phyloP scores from a whole-genome alignment of 805 yeast genomes.

The Ogataea ganodermae region DNA sequence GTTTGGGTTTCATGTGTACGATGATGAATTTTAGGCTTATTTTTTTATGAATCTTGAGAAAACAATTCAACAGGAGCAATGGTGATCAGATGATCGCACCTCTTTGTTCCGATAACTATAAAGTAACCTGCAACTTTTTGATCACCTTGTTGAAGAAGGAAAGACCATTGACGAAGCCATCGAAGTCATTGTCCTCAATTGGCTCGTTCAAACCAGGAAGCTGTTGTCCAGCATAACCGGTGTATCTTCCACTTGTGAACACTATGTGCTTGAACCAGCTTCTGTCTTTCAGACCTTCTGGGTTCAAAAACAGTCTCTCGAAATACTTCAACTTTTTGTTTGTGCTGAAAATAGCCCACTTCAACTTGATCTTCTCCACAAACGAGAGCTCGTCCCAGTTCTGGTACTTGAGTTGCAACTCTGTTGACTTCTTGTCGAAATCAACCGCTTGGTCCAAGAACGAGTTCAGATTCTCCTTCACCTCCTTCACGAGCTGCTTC shows the following conservation, averaged over 20 bases:
- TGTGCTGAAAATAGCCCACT: slow-evolving; percentile 27
- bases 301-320: slow-evolving; percentile 49
- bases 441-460: slow-evolving; percentile 26
- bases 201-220: slow-evolving; percentile 59
- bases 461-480: slow-evolving; percentile 29
- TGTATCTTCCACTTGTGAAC: slow-evolving; percentile 60
- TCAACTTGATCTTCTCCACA: slow-evolving; percentile 32
- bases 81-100: too few relatives aligned
- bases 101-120: too few relatives aligned
- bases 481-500: slow-evolving; percentile 31
- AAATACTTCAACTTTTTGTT: slow-evolving; percentile 44
- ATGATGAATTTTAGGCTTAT: background rate
- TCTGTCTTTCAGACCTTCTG: slow-evolving; percentile 51
- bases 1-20: background rate
- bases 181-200: slow-evolving; percentile 46
- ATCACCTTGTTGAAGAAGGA: slow-evolving; percentile 20
- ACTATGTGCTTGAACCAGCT: slow-evolving; percentile 61
- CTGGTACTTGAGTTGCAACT: slow-evolving; percentile 26
- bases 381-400: slow-evolving; percentile 27
- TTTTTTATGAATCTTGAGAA: background rate
- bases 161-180: slow-evolving; percentile 33
- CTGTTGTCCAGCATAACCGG: slow-evolving; percentile 61
- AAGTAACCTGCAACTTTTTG: slow-evolving; percentile 11
- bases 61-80: too few relatives aligned
- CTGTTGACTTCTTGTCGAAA: slow-evolving; percentile 30